A percentile compares a stretch with the other conserved stretches of the same genome.
Conservation (phyloP, 106 monocot species). For the Acanthochlamys bracteata region DNA sequence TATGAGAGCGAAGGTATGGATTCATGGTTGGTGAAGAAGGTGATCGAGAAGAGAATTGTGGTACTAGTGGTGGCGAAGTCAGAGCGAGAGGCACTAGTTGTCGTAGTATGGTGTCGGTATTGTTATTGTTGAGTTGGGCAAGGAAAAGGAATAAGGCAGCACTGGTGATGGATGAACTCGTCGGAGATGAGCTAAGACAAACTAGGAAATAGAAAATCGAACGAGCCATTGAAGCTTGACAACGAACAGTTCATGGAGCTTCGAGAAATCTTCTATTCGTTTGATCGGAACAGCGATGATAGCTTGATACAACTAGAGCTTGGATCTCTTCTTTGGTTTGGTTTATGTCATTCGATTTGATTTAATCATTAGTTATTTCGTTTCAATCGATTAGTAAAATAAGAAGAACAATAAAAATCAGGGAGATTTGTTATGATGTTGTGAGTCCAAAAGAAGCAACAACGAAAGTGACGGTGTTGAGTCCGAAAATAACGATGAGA, state of each 20-base stretch:
- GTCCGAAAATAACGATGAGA: constrained; percentile 34
- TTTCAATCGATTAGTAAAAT: too few species aligned
- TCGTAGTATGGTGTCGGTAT: constrained; percentile 21
- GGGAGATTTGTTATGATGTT: constrained; percentile 56
- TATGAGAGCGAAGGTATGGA: constrained; percentile 51
- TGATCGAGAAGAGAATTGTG: constrained; percentile 35
- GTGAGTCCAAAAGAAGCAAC: constrained; percentile 15
- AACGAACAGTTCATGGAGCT: too few species aligned
- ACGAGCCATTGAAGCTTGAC: too few species aligned
- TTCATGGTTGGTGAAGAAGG: constrained; percentile 65
- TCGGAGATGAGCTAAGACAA: too few species aligned
- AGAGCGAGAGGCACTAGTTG: constrained; percentile 24
- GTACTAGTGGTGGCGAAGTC: constrained; percentile 36
- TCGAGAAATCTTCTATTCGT: too few species aligned
- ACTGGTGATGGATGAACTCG: too few species aligned
- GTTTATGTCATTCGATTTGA: too few species aligned
- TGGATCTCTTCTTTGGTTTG: too few species aligned
- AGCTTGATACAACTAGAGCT: too few species aligned
- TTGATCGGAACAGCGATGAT: too few species aligned
- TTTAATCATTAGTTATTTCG: too few species aligned
- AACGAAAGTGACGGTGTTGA: constrained; percentile 14
- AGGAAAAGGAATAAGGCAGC: background rate
- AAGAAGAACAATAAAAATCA: constrained; percentile 30
- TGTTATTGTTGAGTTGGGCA: background rate
- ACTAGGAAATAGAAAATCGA: too few species aligned